Evolutionary conservation across 139 green algal genomes (phyloP).

Genomic region (Yamagishiella unicocca): DNA sequence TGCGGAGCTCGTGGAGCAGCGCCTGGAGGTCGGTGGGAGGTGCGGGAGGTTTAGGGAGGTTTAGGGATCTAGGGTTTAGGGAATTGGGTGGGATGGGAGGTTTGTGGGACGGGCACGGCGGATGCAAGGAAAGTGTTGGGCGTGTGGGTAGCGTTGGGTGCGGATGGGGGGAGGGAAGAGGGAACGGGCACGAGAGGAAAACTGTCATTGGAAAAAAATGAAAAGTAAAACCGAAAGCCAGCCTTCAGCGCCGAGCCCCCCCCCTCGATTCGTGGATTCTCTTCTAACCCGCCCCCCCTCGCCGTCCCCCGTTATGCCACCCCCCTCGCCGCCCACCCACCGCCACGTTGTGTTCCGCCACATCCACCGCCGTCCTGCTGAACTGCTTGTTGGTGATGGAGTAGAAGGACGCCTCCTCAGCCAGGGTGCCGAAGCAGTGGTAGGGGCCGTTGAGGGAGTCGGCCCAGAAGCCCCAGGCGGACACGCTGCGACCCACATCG

Average conservation of each 20-base stretch:
- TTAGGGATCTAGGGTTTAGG: not conserved
- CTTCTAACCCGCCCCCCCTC: no score
- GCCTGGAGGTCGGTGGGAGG: slow-evolving; percentile 21
- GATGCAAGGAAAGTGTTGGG: not conserved
- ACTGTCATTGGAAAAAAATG: no score
- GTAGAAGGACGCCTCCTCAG: slow-evolving; percentile 64
- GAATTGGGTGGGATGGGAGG: no score
- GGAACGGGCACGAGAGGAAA: no score
- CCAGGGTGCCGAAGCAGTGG: slow-evolving; percentile 71
- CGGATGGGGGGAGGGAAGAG: no score
- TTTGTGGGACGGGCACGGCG: no score
- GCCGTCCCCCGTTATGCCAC: no score
- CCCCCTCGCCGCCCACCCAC: slow-evolving; percentile 43
- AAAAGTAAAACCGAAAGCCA: no score
- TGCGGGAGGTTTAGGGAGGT: not conserved
- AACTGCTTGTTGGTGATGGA: slow-evolving; percentile 77
- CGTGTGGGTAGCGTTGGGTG: no score
- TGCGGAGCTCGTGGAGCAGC: slow-evolving; percentile 60
- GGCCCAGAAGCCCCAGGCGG: slow-evolving; percentile 78
- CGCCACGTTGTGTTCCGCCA: slow-evolving; percentile 78
- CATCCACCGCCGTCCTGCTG: slow-evolving; percentile 72
- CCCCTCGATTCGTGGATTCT: no score
- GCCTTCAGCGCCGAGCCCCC: no score
- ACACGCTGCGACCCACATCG: slow-evolving; percentile 75
- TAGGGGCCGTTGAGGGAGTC: slow-evolving; percentile 82